phyloP scores from a whole-genome alignment of 192 early-diverging fungal genomes.

The Coemansia sp. region DNA sequence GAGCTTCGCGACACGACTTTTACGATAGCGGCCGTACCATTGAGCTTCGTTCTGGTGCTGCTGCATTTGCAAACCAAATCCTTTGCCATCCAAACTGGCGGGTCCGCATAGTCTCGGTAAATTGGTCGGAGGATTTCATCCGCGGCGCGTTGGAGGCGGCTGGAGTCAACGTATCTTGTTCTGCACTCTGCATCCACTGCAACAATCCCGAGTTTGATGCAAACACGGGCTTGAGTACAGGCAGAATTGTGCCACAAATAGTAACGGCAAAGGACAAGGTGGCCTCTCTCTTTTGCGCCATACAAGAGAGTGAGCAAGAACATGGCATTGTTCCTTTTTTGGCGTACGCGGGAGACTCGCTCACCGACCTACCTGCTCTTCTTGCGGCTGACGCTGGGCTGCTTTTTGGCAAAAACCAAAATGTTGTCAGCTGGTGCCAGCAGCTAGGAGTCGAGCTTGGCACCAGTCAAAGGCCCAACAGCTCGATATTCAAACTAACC shows the following conservation, averaged over 20 bases:
- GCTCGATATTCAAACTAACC: background rate
- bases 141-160: conserved; percentile 28
- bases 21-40: conserved; percentile 6
- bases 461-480: background rate
- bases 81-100: conserved; percentile 1
- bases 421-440: conserved; percentile 30
- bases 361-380: conserved; percentile 45
- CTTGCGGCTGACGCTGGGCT: conserved; percentile 36
- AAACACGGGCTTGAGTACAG: conserved; percentile 15
- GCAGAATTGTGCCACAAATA: conserved; percentile 9
- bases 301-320: background rate
- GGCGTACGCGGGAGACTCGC: conserved; percentile 45
- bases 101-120: conserved; percentile 35
- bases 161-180: conserved; percentile 5
- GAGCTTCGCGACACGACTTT: conserved; percentile 14
- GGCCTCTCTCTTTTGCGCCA: background rate
- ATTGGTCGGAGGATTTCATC: conserved; percentile 49
- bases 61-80: conserved; percentile 11
- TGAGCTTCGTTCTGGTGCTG: conserved; percentile 17
- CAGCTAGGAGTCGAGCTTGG: conserved; percentile 19
- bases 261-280: conserved; percentile 39
- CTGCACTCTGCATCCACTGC: conserved; percentile 5
- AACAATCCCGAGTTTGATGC: conserved; percentile 23
- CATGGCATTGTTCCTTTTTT: background rate
- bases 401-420: conserved; percentile 21